Percentiles rank a stretch among this genome's conserved stretches.
Evolutionary conservation across 2,329 filamentous ascomycete species (phyloP).

Genomic region (Dothideomycetes sp.): DNA sequence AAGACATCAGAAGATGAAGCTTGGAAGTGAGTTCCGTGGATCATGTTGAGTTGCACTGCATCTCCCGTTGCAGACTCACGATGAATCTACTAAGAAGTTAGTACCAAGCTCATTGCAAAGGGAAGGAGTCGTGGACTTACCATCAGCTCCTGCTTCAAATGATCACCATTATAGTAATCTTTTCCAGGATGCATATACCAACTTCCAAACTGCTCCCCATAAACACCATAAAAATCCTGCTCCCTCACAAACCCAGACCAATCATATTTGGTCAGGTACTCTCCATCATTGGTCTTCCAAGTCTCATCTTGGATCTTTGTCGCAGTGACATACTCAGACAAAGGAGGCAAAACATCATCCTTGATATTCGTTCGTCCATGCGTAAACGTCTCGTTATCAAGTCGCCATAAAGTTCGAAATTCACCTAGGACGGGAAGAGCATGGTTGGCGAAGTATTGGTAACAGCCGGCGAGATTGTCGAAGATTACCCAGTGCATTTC

Average conservation of each 20-base stretch:
- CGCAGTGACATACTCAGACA: constrained; percentile 34
- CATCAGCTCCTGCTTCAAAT: constrained; percentile 45
- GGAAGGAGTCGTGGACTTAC: constrained; percentile 13
- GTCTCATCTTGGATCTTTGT: constrained; percentile 48
- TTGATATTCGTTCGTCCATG: constrained; percentile 38
- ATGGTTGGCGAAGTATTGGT: constrained; percentile 47
- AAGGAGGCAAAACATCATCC: constrained; percentile 37
- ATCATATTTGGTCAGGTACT: constrained; percentile 46
- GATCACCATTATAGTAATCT: constrained; percentile 45
- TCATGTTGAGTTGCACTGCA: constrained; percentile 45
- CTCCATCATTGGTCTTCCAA: constrained; percentile 40
- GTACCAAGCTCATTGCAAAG: background rate
- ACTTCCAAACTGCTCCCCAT: constrained; percentile 40
- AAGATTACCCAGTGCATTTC: constrained; percentile 47
- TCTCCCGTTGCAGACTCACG: constrained; percentile 43
- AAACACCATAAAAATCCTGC: constrained; percentile 42
- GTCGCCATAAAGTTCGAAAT: constrained; percentile 42
- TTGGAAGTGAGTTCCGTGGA: constrained; percentile 44
- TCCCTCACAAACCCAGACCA: constrained; percentile 34
- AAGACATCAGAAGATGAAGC: constrained; percentile 30
- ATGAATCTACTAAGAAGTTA: constrained; percentile 27
- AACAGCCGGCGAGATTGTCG: constrained; percentile 42
- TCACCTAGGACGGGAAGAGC: constrained; percentile 41
- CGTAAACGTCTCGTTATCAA: constrained; percentile 42
- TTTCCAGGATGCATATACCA: constrained; percentile 45